A percentile compares a stretch with the other conserved stretches of the same genome.
Evolutionary conservation across 495 filamentous ascomycete species (phyloP).

Genomic region (Tuber magnatum): DNA sequence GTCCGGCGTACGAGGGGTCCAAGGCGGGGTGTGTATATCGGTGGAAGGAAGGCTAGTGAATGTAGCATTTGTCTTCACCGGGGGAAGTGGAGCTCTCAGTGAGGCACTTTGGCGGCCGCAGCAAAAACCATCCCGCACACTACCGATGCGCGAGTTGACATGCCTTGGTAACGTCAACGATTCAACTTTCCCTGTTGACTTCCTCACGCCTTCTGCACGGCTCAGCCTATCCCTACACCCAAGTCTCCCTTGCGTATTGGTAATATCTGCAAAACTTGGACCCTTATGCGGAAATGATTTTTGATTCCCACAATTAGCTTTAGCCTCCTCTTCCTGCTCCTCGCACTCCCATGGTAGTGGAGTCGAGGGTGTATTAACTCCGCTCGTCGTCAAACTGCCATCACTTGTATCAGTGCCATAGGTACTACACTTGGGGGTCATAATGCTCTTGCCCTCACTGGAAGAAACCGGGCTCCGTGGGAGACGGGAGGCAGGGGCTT

Average conservation of each 20-base stretch:
- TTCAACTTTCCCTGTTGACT: background rate
- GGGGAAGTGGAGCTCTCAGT: background rate
- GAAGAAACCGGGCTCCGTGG: background rate
- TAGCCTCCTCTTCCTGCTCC: background rate
- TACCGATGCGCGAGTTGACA: background rate
- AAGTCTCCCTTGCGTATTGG: background rate
- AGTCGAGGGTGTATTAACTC: background rate
- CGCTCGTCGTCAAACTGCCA: background rate
- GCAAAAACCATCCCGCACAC: background rate
- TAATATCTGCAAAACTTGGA: background rate
- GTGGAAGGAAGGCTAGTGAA: background rate
- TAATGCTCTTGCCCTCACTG: background rate
- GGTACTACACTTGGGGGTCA: background rate
- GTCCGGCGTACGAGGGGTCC: background rate
- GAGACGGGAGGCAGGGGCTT: background rate
- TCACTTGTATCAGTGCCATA: slow-evolving; percentile 1
- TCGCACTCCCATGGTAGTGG: background rate
- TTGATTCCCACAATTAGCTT: background rate
- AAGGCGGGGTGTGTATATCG: background rate
- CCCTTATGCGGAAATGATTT: background rate
- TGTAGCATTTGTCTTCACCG: background rate
- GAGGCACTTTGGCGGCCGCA: background rate
- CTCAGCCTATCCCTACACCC: background rate
- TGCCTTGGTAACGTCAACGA: background rate
- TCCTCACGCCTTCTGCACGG: background rate